Evolutionary conservation across 1,139 yeast species (phyloP).

Genomic region (Groenewaldozyma auringiensis): DNA sequence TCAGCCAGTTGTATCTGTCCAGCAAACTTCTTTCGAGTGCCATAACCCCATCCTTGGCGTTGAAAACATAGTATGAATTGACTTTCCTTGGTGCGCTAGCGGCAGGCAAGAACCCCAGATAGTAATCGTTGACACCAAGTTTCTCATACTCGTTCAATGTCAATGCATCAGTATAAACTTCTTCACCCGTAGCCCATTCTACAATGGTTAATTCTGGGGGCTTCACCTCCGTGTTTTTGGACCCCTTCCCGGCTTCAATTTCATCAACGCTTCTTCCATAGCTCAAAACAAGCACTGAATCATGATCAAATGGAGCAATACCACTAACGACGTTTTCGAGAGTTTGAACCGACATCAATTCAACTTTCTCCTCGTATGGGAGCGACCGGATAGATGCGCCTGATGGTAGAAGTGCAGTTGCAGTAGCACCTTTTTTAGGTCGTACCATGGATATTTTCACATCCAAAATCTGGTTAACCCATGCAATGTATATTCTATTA

Average conservation of each 20-base stretch:
- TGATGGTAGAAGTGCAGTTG: conserved; percentile 1
- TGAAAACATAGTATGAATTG: conserved; percentile 50
- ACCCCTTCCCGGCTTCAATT: conserved; percentile 69
- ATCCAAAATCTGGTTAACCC: conserved; percentile 78
- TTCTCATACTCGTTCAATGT: conserved; percentile 51
- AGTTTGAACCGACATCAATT: conserved; percentile 47
- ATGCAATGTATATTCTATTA: conserved; percentile 66
- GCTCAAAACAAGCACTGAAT: conserved; percentile 34
- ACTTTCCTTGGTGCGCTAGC: conserved; percentile 7
- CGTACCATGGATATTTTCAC: conserved; percentile 38
- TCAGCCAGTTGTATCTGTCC: conserved; percentile 70
- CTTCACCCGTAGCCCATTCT: conserved; percentile 60
- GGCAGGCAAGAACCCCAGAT: conserved; percentile 31
- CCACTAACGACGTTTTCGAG: conserved; percentile 69
- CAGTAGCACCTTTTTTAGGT: conserved; percentile 5
- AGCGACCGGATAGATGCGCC: conserved; percentile 21
- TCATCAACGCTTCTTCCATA: conserved; percentile 37
- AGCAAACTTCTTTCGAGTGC: conserved; percentile 60
- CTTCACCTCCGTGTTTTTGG: conserved; percentile 40
- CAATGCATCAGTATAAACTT: conserved; percentile 76
- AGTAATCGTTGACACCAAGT: conserved; percentile 75
- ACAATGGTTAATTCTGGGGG: conserved; percentile 67
- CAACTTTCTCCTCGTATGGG: conserved; percentile 44
- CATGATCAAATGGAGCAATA: conserved; percentile 52
- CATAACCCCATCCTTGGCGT: conserved; percentile 75